Evolutionary conservation across 495 filamentous ascomycete species (phyloP).

Genomic region (Massariosphaeria phaeospora): DNA sequence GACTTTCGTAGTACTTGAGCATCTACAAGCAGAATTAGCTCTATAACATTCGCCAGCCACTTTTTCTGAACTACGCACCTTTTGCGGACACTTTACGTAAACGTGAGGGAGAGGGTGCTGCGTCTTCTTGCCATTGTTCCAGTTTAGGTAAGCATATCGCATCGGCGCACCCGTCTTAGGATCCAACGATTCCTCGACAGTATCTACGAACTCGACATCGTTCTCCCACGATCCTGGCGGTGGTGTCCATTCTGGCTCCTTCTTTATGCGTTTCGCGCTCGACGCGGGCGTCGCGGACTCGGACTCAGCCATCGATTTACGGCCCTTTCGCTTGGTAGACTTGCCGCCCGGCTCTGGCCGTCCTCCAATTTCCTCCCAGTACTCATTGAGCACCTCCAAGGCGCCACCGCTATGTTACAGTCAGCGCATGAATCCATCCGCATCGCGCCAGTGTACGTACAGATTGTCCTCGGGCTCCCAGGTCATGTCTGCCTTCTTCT

Average conservation of each 20-base stretch:
- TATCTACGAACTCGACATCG: conserved; percentile 51
- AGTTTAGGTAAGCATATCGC: conserved; percentile 52
- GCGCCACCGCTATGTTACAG: conserved; percentile 48
- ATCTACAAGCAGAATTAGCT: conserved; percentile 22
- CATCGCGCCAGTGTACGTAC: conserved; percentile 38
- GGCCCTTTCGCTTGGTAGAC: conserved; percentile 23
- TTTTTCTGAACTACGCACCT: conserved; percentile 24
- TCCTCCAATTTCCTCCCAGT: conserved; percentile 55
- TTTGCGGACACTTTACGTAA: conserved; percentile 44
- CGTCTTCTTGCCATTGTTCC: conserved; percentile 48
- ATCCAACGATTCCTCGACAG: conserved; percentile 46
- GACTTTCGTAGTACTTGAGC: conserved; percentile 42
- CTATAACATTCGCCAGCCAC: neutral
- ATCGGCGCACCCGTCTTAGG: conserved; percentile 37
- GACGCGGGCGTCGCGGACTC: conserved; percentile 7
- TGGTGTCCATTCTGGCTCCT: conserved; percentile 45
- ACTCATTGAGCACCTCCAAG: conserved; percentile 50
- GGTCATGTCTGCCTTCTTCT: conserved; percentile 51
- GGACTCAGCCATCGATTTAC: conserved; percentile 11
- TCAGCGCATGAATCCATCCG: neutral
- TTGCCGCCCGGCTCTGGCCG: conserved; percentile 41
- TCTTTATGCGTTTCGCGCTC: conserved; percentile 22
- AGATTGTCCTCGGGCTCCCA: conserved; percentile 59
- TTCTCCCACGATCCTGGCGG: conserved; percentile 55
- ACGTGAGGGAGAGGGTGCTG: conserved; percentile 37